Conservation (phyloP, 2,329 filamentous ascomycete species). For the Amesomyces nigricolor region DNA sequence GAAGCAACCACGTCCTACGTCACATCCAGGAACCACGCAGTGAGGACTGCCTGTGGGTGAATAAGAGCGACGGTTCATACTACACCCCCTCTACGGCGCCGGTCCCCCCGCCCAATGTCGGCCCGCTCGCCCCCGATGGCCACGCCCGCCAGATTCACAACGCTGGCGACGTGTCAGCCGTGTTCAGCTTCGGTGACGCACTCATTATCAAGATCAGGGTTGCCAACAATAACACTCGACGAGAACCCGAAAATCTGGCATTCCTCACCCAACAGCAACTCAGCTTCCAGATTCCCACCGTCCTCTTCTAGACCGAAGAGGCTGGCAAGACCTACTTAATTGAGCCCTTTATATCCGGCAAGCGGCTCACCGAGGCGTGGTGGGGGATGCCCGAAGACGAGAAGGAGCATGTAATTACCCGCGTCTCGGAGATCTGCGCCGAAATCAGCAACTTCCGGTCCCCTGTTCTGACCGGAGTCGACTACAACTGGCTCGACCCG, state of each 20-base stretch:
- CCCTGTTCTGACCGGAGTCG: not conserved
- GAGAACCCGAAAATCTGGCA: slow-evolving; percentile 1
- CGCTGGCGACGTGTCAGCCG: slow-evolving; percentile 6
- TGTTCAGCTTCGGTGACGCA: slow-evolving; percentile 6
- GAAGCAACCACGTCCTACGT: slow-evolving; percentile 13
- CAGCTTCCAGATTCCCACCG: slow-evolving; percentile 4
- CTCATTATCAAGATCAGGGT: slow-evolving; percentile 9
- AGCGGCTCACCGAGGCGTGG: slow-evolving; percentile 17
- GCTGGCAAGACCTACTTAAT: not conserved
- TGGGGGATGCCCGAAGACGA: slow-evolving; percentile 10
- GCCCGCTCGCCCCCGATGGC: slow-evolving; percentile 9
- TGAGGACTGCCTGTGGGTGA: slow-evolving; percentile 13
- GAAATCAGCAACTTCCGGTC: not conserved
- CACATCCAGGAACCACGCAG: slow-evolving; percentile 8
- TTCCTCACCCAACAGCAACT: slow-evolving; percentile 1
- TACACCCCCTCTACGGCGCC: slow-evolving; percentile 13
- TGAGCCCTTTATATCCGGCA: slow-evolving; percentile 5
- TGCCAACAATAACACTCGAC: slow-evolving; percentile 1
- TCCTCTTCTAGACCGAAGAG: slow-evolving; percentile 4
- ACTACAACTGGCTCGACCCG: slow-evolving; percentile 17
- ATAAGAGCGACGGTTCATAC: slow-evolving; percentile 10
- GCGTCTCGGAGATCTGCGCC: not conserved
- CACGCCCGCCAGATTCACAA: slow-evolving; percentile 16
- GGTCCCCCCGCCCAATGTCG: slow-evolving; percentile 2
- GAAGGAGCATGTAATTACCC: not conserved